phyloP scores from a whole-genome alignment of 768 basidiomycete species.

The Cantharellus anzutake region DNA sequence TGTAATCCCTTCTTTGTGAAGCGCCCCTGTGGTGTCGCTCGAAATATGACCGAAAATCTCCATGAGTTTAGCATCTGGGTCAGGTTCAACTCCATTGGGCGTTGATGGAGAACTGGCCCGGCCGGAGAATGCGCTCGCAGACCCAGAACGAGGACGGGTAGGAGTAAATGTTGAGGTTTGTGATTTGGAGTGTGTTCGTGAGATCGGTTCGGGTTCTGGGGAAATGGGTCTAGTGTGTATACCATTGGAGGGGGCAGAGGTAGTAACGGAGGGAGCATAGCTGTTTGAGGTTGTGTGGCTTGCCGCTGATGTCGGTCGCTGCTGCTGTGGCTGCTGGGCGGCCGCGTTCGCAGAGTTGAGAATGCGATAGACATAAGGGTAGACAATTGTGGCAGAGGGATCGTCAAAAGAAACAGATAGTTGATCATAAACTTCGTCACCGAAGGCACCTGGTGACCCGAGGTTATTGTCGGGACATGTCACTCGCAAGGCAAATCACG shows the following conservation, averaged over 20 bases:
- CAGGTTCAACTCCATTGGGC: conserved; percentile 52
- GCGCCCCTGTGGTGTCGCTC: conserved; percentile 69
- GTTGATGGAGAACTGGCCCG: conserved; percentile 12
- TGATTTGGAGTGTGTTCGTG: neutral
- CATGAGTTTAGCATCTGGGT: conserved; percentile 68
- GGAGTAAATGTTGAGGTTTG: neutral
- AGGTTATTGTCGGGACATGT: neutral
- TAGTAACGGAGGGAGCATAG: neutral
- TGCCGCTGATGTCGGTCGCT: conserved; percentile 12
- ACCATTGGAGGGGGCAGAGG: neutral
- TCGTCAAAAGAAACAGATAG: conserved; percentile 84
- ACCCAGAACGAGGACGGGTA: neutral
- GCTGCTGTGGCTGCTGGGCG: neutral
- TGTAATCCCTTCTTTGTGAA: conserved; percentile 88
- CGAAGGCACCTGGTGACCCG: neutral
- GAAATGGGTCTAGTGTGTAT: conserved; percentile 1
- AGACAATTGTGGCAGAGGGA: conserved; percentile 93
- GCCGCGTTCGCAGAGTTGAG: conserved; percentile 27
- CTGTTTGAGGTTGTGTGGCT: neutral
- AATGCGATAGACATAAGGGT: conserved; percentile 86
- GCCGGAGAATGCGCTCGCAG: neutral
- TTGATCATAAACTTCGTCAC: conserved; percentile 78
- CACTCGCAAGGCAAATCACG: conserved; percentile 19
- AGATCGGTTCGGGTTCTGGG: conserved; percentile 12
- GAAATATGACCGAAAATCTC: conserved; percentile 75